phyloP scores from a whole-genome alignment of 2,329 filamentous ascomycete species.

The Fusarium austroafricanum region DNA sequence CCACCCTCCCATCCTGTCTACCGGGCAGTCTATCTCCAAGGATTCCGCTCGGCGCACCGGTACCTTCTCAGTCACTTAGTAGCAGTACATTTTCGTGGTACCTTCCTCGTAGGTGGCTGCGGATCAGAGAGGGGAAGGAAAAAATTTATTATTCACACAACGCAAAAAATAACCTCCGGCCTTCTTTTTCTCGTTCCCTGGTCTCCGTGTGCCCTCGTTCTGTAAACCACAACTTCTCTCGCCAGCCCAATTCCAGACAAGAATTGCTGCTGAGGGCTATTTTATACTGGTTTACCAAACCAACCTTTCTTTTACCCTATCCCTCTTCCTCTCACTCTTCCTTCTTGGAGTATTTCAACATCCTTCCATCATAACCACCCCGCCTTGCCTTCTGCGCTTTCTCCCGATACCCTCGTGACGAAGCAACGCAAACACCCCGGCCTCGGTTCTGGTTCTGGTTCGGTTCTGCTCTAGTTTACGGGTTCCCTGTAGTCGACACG shows the following conservation, averaged over 20 bases:
- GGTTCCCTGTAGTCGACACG: slow-evolving; percentile 26
- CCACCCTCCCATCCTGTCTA: slow-evolving; percentile 26
- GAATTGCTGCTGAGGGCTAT: slow-evolving; percentile 45
- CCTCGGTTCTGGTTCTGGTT: slow-evolving; percentile 16
- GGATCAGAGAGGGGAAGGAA: slow-evolving; percentile 47
- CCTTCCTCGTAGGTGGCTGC: slow-evolving; percentile 7
- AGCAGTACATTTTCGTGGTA: slow-evolving; percentile 28
- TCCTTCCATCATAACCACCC: slow-evolving; percentile 21
- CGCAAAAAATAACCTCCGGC: slow-evolving; percentile 52
- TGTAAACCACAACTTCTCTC: slow-evolving; percentile 46
- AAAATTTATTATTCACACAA: slow-evolving; percentile 58
- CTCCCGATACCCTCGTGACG: slow-evolving; percentile 28
- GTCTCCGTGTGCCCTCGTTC: slow-evolving; percentile 46
- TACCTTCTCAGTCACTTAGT: slow-evolving; percentile 37
- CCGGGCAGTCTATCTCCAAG: slow-evolving; percentile 19
- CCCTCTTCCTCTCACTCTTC: slow-evolving; percentile 15
- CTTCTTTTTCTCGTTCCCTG: slow-evolving; percentile 45
- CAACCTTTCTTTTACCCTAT: slow-evolving; percentile 3
- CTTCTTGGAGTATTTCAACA: slow-evolving; percentile 12
- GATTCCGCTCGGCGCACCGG: slow-evolving; percentile 39
- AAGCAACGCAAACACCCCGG: slow-evolving; percentile 22
- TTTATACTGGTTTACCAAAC: slow-evolving; percentile 20
- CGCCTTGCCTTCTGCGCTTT: slow-evolving; percentile 26
- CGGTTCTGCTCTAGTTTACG: slow-evolving; percentile 1
- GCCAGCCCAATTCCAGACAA: slow-evolving; percentile 45